These are phyloP conservation scores for Diaporthe nobilis DNA, from an alignment of 2,329 filamentous ascomycete species.

Conservation along the genomic window DNA sequence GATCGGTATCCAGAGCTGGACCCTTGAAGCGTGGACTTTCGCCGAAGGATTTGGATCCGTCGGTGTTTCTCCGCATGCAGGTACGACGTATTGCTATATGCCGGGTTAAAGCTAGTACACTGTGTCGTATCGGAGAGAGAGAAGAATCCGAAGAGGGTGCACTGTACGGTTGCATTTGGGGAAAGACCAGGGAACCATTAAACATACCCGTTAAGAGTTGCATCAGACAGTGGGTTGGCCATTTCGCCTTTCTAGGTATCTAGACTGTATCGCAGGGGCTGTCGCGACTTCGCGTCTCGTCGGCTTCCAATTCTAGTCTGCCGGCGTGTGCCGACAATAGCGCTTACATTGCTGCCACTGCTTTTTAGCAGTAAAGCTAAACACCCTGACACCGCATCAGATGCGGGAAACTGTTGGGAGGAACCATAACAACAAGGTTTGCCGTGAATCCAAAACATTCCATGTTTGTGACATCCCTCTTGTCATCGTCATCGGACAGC, in stretches of 20 bases:
- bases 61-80: conserved; percentile 20
- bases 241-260: background rate
- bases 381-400: background rate
- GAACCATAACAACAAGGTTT: conserved; percentile 2
- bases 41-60: background rate
- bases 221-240: background rate
- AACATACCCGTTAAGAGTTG: background rate
- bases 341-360: background rate
- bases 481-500: background rate
- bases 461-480: conserved; percentile 3
- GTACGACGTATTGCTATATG: background rate
- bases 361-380: background rate
- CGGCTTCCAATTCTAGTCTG: conserved; percentile 14
- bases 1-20: background rate
- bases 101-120: background rate
- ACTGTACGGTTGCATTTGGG: conserved; percentile 21
- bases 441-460: conserved; percentile 1
- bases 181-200: background rate
- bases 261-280: background rate
- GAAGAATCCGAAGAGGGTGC: background rate
- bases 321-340: background rate
- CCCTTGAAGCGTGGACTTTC: background rate
- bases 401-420: background rate
- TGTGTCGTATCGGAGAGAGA: background rate
- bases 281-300: background rate